phyloP scores from a whole-genome alignment of 1,139 yeast species.

The Yamadazyma diospyri region DNA sequence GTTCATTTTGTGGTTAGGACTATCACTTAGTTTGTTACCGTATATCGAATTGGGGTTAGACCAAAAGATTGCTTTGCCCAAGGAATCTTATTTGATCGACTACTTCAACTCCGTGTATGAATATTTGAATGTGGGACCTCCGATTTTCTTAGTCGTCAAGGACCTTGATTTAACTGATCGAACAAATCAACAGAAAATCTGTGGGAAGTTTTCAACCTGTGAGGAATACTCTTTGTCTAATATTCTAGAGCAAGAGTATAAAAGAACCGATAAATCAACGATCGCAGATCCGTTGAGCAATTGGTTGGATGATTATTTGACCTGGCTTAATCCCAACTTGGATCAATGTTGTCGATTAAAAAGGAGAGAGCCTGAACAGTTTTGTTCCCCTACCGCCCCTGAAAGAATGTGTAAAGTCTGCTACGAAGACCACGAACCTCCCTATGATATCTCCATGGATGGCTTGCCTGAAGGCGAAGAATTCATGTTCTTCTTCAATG shows the following conservation, averaged over 20 bases:
- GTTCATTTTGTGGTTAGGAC: constrained; percentile 61
- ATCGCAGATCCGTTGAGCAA: constrained; percentile 80
- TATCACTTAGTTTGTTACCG: constrained; percentile 70
- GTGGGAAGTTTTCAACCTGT: constrained; percentile 88
- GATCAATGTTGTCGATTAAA: constrained; percentile 81
- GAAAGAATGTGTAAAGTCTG: constrained; percentile 74
- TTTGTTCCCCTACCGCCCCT: constrained; percentile 69
- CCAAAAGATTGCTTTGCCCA: constrained; percentile 84
- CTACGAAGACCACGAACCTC: constrained; percentile 50
- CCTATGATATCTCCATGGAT: constrained; percentile 71
- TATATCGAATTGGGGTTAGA: constrained; percentile 74
- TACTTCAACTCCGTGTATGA: constrained; percentile 76
- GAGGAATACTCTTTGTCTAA: constrained; percentile 74
- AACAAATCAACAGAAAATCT: constrained; percentile 63
- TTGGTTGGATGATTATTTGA: constrained; percentile 89
- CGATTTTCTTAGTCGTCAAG: constrained; percentile 76
- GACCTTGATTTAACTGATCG: constrained; percentile 61
- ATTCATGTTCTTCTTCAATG: constrained; percentile 67
- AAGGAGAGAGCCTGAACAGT: constrained; percentile 28
- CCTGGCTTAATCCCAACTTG: constrained; percentile 82
- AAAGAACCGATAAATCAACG: constrained; percentile 59
- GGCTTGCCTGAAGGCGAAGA: constrained; percentile 79
- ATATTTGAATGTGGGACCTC: constrained; percentile 86
- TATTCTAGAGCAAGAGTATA: constrained; percentile 81
- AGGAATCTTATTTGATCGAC: constrained; percentile 71